Base-by-base conservation (phyloP, 441 rosid species). In the Gossypium gossypioides region DNA sequence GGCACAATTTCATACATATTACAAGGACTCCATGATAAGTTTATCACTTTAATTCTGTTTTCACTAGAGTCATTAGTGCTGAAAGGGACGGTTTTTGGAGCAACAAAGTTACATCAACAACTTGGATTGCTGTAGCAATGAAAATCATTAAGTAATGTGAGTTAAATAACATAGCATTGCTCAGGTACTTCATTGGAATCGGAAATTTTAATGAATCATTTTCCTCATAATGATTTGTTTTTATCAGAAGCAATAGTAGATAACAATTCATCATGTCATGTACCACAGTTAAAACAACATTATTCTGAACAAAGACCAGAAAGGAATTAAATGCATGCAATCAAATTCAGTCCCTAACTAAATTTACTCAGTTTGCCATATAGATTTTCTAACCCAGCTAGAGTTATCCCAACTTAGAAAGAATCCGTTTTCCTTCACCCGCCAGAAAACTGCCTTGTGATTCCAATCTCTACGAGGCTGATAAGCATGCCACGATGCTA, bases 351-450 rank as follows among this genome's bases (percentile, higher is more conserved):
- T 29, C 4, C 10, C 12, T 6, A 15, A n/a, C 52, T 21, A 12
- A 2, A 12, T 13, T 51, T 34, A 78, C 21, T 70, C 81, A 7
- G 69, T 64, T 57, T 57, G 58, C 81, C 81, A 78, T 2, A 0
- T 15, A 27, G 69, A 55, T 74, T 71, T 74, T 40, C 4, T 48
- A 21, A 71, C 72, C 81, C 81, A 78, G 15, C n/a, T 74, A 8
- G 75, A 74, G 21, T 78, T 78, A 65, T 78, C 81, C 75, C 69
- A 58, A 29, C 81, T 72, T 13, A 57, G 69, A 19, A 57, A 78
- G 57, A 78, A 44, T 8, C 75, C 81, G 1, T 50, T 48, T 2
- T 37, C 52, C 55, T 57, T 74, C 3, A 78, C 64, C 27, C 32
- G 44, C 75, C 78, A 74, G 50, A 64, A 74, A 1, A 78, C 71